Evolutionary conservation across 148 eudicot genomes (phyloP).

Genomic region (Rhododendron griersonianum): DNA sequence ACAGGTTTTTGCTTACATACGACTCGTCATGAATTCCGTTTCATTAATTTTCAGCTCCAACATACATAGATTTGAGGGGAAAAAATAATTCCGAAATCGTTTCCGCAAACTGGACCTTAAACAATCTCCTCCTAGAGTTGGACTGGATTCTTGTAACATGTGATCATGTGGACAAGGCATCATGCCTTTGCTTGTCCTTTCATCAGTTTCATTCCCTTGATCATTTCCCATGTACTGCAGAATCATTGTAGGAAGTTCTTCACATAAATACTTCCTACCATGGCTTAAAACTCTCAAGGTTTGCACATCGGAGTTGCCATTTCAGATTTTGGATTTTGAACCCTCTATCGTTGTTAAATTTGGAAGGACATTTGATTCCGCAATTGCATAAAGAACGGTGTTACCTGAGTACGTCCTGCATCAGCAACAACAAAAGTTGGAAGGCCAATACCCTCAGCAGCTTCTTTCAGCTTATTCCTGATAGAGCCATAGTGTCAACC

Average conservation of each 20-base stretch:
- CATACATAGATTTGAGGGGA: neutral
- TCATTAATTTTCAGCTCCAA: neutral
- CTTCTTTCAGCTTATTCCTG: conserved; percentile 82
- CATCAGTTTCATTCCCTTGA: neutral
- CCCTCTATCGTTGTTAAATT: neutral
- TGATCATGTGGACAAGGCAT: neutral
- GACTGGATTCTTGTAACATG: neutral
- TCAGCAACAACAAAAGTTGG: conserved; percentile 96
- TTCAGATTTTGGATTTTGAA: neutral
- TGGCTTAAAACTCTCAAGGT: neutral
- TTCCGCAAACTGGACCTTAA: neutral
- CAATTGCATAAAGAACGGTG: neutral
- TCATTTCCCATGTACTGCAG: neutral
- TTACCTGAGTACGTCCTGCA: conserved; percentile 96
- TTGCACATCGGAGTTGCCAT: neutral
- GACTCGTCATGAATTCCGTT: neutral
- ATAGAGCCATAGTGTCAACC: conserved; percentile 11
- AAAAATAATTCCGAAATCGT: neutral
- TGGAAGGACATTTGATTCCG: neutral
- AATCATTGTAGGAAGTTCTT: neutral
- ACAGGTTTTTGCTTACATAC: neutral
- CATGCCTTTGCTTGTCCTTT: neutral
- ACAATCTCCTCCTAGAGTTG: neutral
- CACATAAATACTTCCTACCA: neutral
- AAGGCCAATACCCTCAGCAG: conserved; percentile 84